Base-by-base conservation (phyloP, 163 green algal species). In the Chloromonas sp. region DNA sequence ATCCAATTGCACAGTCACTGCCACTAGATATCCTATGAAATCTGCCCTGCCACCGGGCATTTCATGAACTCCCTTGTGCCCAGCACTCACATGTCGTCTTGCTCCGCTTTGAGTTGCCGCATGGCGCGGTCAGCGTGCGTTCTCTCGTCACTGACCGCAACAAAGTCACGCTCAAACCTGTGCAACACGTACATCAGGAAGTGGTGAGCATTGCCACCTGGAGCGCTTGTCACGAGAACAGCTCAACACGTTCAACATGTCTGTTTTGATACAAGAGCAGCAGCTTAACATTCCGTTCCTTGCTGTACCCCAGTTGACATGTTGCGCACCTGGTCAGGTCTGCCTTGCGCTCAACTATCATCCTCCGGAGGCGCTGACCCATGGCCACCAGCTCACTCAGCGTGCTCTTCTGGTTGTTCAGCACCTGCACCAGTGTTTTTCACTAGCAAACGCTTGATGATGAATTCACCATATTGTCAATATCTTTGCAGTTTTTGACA, bases 351-450 rank as follows among this genome's bases (percentile, higher is more conserved):
- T 89, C 88, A 2, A n/a, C 83, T 59, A 93, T 95, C 58, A 92
- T 83, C n/a, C 90, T 85, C 60, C 85, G 76, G 83, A 95, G 87
- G 79, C 83, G 81, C 60, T 85, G 79, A 2, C 85, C 83, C 77
- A 93, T 84, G 1, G 82, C 81, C 70, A 91, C 84, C 58, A 97
- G 86, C 60, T 81, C 81, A 0, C 85, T 84, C 66, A 97, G 85
- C 74, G 89, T 87, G 3, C 81, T 88, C 86, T 97, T 97, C 82
- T 95, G 87, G 70, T 91, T 91, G 87, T 95, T 96, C 60, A 97
- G 86, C 82, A 94, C 91, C 93, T 95, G 90, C 2, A 66, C 36
- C 36, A 36, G 36, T 36, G 36, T 36, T 36, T 36, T 36, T 36
- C 36, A 36, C 36, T 36, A 36, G 36, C 36, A 36, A 36, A 36